Base-by-base conservation (phyloP, 2,329 filamentous ascomycete species). In the Ophiostoma ulmi region DNA sequence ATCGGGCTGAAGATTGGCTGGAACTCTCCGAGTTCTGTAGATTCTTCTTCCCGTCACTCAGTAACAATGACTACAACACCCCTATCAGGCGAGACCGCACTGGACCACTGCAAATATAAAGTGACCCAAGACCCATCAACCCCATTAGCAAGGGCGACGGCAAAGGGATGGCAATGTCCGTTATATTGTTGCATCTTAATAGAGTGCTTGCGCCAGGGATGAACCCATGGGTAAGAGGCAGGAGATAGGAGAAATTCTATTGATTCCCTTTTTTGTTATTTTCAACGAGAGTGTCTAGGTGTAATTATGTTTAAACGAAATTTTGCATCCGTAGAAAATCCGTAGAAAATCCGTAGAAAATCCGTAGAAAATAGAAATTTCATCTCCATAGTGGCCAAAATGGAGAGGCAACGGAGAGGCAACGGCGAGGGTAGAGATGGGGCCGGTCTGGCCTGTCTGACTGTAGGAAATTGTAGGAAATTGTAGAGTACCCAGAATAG, bases 161-260 rank as follows among this genome's bases (percentile, higher is more conserved):
- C 52, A 58, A 58, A 58, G 52, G 52, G 52, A 58, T 58, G 44
- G 26, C 26, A 58, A 26, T 58, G 52, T 58, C 52, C 52, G 52
- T 26, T 63, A 41, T 38, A 11, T 26, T 22, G 36, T 26, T 63
- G 8, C 55, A 63, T 31, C 14, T 64, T 48, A 48, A 8, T 58
- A 26, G 52, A 58, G 52, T 26, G 52, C 14, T 6, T n/a, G 44
- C 44, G 52, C 52, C 52, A 58, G 52, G 52, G 52, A 58, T 58
- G 52, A 6, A 39, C 6, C 13, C 22, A 58, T 58, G 52, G 17
- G 17, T 20, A 7, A 17, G 44, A 48, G 44, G n/a, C 44, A 48
- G 44, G 44, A 48, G 44, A 48, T 17, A 17, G 41, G 41, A 44
- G 14, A 14, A 17, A 44, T 3, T 44, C 41, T 44, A 14, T 44